Evolutionary conservation across 2,329 filamentous ascomycete species (phyloP).

Genomic region (Microcera coccophila): DNA sequence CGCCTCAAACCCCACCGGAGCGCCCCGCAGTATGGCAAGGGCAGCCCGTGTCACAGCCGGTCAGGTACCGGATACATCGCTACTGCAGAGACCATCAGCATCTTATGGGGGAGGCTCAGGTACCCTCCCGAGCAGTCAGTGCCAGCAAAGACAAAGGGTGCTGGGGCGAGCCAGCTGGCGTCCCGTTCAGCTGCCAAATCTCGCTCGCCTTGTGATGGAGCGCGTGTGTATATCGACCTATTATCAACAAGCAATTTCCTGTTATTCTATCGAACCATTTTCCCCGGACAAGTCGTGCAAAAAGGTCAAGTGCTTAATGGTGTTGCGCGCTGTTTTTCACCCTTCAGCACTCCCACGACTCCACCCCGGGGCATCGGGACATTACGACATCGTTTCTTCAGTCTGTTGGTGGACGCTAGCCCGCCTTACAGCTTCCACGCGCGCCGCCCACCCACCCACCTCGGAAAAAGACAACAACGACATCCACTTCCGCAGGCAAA

Average conservation of each 20-base stretch:
- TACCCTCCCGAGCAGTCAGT: not conserved
- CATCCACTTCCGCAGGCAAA: constrained; percentile 5
- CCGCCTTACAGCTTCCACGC: constrained; percentile 8
- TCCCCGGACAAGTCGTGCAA: not conserved
- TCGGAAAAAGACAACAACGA: not conserved
- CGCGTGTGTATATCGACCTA: constrained; percentile 3
- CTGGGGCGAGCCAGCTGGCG: not conserved
- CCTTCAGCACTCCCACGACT: no score
- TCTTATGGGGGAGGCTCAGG: not conserved
- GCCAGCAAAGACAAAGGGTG: not conserved
- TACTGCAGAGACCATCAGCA: not conserved
- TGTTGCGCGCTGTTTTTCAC: no score
- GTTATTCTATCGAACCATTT: not conserved
- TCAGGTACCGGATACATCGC: not conserved
- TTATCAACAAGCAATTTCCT: constrained; percentile 2
- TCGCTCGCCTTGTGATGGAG: constrained; percentile 13
- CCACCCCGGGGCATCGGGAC: not conserved
- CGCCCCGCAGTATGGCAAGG: not conserved
- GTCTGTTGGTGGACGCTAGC: constrained; percentile 5
- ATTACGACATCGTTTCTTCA: constrained; percentile 2
- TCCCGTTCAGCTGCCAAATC: constrained; percentile 1
- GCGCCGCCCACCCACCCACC: not conserved
- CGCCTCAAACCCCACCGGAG: not conserved
- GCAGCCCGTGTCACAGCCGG: not conserved
- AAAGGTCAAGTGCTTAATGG: not conserved